These are phyloP conservation scores for Porcisia deanei DNA, from an alignment of 208 protist genomes.

Conservation along the genomic window DNA sequence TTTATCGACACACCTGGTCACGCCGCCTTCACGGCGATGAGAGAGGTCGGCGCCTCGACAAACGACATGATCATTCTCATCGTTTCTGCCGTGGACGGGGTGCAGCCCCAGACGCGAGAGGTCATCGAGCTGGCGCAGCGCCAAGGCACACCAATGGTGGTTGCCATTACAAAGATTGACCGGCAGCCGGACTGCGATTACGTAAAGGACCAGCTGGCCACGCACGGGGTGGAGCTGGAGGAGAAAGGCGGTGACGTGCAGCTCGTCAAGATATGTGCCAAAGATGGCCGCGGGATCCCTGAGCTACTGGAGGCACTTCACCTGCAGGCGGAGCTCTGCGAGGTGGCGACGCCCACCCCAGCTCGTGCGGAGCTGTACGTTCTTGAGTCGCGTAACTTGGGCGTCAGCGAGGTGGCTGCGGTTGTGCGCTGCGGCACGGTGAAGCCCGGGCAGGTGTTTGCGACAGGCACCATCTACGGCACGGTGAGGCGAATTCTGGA, in stretches of 20 bases:
- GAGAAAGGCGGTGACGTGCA: slow-evolving; percentile 95
- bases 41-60: slow-evolving; percentile 91
- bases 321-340: slow-evolving; percentile 90
- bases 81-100: slow-evolving; percentile 95
- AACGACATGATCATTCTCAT: slow-evolving; percentile 98
- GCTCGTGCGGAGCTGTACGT: slow-evolving; percentile 89
- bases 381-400: slow-evolving; percentile 83
- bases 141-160: slow-evolving; percentile 87
- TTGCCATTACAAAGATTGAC: slow-evolving; percentile 98
- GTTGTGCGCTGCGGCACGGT: slow-evolving; percentile 85
- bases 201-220: slow-evolving; percentile 83
- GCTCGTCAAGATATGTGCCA: slow-evolving; percentile 90
- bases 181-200: slow-evolving; percentile 79
- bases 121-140: slow-evolving; percentile 83
- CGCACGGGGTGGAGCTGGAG: slow-evolving; percentile 86
- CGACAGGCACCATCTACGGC: slow-evolving; percentile 77
- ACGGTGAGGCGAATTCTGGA: slow-evolving; percentile 70
- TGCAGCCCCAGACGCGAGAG: slow-evolving; percentile 95
- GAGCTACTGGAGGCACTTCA: slow-evolving; percentile 90
- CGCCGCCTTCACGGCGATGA: slow-evolving; percentile 95
- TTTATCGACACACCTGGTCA: slow-evolving; percentile 99
- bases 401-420: slow-evolving; percentile 57
- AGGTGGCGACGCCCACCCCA: slow-evolving; percentile 70
- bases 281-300: slow-evolving; percentile 83
- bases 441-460: slow-evolving; percentile 66